Evolutionary conservation across 164 flowering plant genomes (phyloP), one percentile per base, ranked within the genome.

Genomic region (Dillenia turbinata): DNA sequence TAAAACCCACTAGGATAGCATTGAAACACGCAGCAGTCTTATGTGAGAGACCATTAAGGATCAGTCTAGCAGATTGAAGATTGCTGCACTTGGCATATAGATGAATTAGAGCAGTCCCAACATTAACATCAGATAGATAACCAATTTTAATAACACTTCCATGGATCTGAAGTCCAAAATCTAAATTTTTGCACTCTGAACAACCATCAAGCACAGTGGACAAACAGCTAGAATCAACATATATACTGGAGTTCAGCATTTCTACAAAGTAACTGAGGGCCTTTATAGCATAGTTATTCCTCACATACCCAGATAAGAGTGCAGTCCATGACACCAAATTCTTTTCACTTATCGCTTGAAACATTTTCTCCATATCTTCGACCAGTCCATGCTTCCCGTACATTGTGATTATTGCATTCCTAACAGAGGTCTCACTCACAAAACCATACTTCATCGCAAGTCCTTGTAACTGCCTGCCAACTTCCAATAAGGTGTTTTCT

Each of bases 271-370:
- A 49, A 52, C 10, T 46, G 49, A 72, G 52, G 19, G 78, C 75
- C 44, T 70, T 67, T 47, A 47, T 49, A n/a, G 61, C 19, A 24
- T 62, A n/a, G 11, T 65, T 65, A 59, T 60, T 72, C 57, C 64
- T 70, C 56, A 66, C 73, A 70, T 72, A 72, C 0, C 47, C 73
- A 1, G 81, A 74, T 43, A 78, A n/a, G 61, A 78, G 65, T 40
- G 81, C 75, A 52, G 81, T 72, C 78, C 78, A 72, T 49, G 78
- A 69, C 46, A 75, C 60, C 71, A 75, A 67, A 59, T 72, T 67
- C 69, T 57, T 69, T 17, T 69, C 62, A 67, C 12, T 48, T 72
- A 74, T 67, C 40, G 46, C n/a, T 48, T 4, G 7, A 66, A 74
- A 66, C 60, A 68, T 61, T 54, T 44, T 71, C 67, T 77, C 75